Evolutionary conservation across 768 basidiomycete genomes (phyloP), one percentile per base, ranked within the genome.

Genomic region (Rhodotorula diobovata): DNA sequence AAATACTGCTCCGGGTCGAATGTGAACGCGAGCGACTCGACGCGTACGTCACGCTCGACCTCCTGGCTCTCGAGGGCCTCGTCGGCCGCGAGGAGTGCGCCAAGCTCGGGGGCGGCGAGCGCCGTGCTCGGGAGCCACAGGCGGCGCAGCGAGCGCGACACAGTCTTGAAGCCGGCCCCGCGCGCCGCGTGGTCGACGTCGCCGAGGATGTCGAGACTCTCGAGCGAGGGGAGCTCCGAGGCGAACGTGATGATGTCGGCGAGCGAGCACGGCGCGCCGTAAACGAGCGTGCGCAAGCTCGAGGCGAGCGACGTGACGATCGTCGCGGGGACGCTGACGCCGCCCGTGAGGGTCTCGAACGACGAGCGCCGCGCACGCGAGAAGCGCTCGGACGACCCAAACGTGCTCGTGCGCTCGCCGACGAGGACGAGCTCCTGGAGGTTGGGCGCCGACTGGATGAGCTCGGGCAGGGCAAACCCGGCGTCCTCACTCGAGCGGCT

Each of bases 401-500:
- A 34, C 21, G 18, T 21, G 43, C 21, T 34, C 23, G 21, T 25
- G 34, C 68, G 62, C 28, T 70, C 57, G 11, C 50, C 16, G 2
- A 39, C 8, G 51, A 70, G n/a, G 28, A 25, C 15, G 50, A 70
- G 58, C 23, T 15, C 25, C 10, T 11, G 32, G 28, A 70, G 51
- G 30, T 70, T 70, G 4, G 41, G 25, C 1, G 50, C 32, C 32
- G 18, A 23, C 23, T 28, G 15, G 57, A 63, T 12, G 51, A 70
- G 25, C 23, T 64, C 57, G 2, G 68, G 68, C 41, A 70, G 46
- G 14, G 57, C 34, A 45, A 70, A 70, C 21, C 63, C 68, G 32
- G 56, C 56, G 43, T 70, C 68, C 32, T 51, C 50, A 41, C 32
- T 43, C 30, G 57, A 45, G 18, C 51, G 37, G 28, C 18, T 7